Evolutionary conservation across 2,329 filamentous ascomycete genomes (phyloP), one percentile per base, ranked within the genome.

Genomic region (Aspergillus sp.): DNA sequence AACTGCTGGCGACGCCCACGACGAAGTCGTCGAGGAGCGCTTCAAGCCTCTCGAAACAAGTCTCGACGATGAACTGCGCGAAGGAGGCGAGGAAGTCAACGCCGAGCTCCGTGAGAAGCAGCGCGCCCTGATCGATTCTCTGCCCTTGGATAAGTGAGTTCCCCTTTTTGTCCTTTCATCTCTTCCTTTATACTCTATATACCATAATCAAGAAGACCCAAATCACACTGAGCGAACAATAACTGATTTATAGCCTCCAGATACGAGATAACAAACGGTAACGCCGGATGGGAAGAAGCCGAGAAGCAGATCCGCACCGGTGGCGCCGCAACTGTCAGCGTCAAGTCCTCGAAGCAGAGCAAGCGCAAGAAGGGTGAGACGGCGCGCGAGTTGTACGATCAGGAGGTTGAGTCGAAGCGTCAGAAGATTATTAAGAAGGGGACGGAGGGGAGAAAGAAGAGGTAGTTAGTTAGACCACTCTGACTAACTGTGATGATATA

Each of bases 81-180:
- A 95, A 72, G 93, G 89, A 17, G 93, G 90, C 1, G 87, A 94
- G 63, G 89, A 95, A 76, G 87, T 91, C 28, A 78, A 92, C 64
- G 83, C 82, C 52, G 87, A 87, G 62, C 81, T 96, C 71, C 87
- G 86, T 68, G 88, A 91, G 76, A 91, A 94, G 79, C 92, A 96
- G 77, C 88, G 90, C 70, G 91, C 92, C 68, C 82, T 98, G 67
- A 97, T 98, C 71, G 91, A 97, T 81, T 90, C 93, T 65, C 81
- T 98, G 64, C 93, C 94, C 49, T 83, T 98, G 56, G 92, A 97
- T 71, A 89, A 91, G 87, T 94, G 84, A 85, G 89, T 79, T 48
- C 45, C 43, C 43, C 34, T 30, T 17, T 51, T 50, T 46, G 23
- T 11, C 46, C 49, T 53, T 38, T 41, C 13, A 41, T 13, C 34